Conservation (phyloP, 768 basidiomycete genomes). For the Macrolepiota dolichaula region DNA sequence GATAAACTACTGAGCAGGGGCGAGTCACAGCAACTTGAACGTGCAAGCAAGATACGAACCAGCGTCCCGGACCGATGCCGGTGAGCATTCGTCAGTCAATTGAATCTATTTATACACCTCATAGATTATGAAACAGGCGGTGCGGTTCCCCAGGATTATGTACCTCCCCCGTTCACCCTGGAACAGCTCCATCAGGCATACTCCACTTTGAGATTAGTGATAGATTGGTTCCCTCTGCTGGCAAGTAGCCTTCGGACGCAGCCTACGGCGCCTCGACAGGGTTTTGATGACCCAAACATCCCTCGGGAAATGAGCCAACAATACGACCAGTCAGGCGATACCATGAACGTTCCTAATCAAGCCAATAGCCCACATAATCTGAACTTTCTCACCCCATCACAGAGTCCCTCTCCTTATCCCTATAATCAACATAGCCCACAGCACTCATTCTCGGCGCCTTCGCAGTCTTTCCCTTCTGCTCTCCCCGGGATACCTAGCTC, state of each 20-base stretch:
- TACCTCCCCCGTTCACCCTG: not conserved
- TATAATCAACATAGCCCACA: not conserved
- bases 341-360: not conserved
- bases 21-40: not conserved
- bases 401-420: not conserved
- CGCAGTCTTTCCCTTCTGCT: not conserved
- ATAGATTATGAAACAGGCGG: not conserved
- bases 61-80: not conserved
- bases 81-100: not conserved
- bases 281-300: not conserved
- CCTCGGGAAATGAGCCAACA: not conserved
- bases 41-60: not conserved
- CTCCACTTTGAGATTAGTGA: too few species aligned
- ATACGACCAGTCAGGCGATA: not conserved
- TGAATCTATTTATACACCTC: not conserved
- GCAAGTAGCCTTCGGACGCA: too few species aligned
- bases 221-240: too few species aligned
- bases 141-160: not conserved
- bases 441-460: not conserved
- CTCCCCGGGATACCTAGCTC: not conserved
- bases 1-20: not conserved
- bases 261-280: not conserved
- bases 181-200: not conserved
- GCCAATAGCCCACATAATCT: not conserved
- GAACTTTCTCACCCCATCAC: not conserved